phyloP scores from a whole-genome alignment of 1,284 basidiomycete species.

The Trichosporon sp. region DNA sequence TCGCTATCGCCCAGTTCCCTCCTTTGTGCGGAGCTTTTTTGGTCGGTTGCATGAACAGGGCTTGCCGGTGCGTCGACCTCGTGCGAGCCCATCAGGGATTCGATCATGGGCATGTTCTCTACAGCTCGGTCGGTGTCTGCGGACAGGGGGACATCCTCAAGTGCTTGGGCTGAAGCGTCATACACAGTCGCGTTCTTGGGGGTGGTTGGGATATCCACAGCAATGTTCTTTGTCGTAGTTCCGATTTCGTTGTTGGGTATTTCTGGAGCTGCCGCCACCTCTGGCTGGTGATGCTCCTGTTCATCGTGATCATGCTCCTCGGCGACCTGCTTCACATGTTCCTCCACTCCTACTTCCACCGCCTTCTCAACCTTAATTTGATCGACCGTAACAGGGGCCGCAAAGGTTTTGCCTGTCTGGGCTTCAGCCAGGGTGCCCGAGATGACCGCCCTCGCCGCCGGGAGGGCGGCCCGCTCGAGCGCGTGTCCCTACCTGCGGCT shows the following conservation, averaged over 20 bases:
- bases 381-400: neutral
- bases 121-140: neutral
- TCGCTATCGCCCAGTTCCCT: too few relatives aligned
- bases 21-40: too few relatives aligned
- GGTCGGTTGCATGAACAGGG: too few relatives aligned
- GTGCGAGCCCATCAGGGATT: neutral
- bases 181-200: neutral
- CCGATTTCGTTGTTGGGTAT: neutral
- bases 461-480: conserved; percentile 16
- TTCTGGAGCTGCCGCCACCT: too few relatives aligned
- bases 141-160: neutral
- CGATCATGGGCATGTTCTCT: neutral
- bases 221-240: neutral
- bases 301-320: neutral
- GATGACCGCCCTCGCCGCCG: conserved; percentile 9
- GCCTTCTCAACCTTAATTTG: neutral
- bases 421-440: conserved; percentile 4
- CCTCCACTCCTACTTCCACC: neutral
- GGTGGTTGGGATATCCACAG: neutral
- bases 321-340: neutral
- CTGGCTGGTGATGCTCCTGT: neutral
- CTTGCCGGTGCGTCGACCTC: too few relatives aligned
- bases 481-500: conserved; percentile 16
- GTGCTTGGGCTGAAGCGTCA: too few relatives aligned
- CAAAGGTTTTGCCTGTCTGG: neutral